Base-by-base conservation (phyloP, 2,329 filamentous ascomycete species). In the Camptophora hylomeconis region DNA sequence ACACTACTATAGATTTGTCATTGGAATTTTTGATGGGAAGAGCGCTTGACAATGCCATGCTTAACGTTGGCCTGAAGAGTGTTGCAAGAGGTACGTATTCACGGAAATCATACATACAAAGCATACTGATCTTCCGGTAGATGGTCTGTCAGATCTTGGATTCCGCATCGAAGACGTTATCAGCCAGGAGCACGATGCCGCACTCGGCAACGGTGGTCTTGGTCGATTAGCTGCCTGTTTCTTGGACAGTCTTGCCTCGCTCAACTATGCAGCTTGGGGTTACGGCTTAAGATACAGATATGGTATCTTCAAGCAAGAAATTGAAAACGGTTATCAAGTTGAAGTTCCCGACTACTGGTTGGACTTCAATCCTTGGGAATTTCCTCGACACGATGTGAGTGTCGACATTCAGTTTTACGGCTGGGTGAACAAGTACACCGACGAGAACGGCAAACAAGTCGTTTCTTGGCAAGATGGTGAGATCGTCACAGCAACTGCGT, bases 311-410 rank as follows among this genome's bases (percentile, higher is more conserved):
- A 95, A 95, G 64, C 89, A 98, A 63, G 89, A 95, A 62, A 95
- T 98, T 46, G 76, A 94, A 36, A 80, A 95, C 49, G 89, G 89
- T 33, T 98, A 94, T 54, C 89, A 98, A 57, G 84, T 98, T 40
- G 89, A 98, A 52, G 80, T 95, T 35, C 89, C 89, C 12, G 89
- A 98, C 54, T 95, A 98, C 60, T 98, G 89, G 89, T 72, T 98
- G 30, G 89, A 95, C 53, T 94, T 95, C 58, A 98, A 98, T 57
- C 89, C 89, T 1, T 98, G 89, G 89, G 89, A 98, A 53, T 98
- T 95, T 49, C 84, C 86, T 22, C 72, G 89, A 42, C 83, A 94
- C 54, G 89, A 98, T 51, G 80, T 98, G 37, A 86, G 80, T 2
- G 86, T 98, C 14, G 82, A 95, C 57, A 83, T 98, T 36, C 86